Evolutionary conservation across 306 rosid genomes (phyloP), one percentile per base, ranked within the genome.

Genomic region (Cicer arietinum): DNA sequence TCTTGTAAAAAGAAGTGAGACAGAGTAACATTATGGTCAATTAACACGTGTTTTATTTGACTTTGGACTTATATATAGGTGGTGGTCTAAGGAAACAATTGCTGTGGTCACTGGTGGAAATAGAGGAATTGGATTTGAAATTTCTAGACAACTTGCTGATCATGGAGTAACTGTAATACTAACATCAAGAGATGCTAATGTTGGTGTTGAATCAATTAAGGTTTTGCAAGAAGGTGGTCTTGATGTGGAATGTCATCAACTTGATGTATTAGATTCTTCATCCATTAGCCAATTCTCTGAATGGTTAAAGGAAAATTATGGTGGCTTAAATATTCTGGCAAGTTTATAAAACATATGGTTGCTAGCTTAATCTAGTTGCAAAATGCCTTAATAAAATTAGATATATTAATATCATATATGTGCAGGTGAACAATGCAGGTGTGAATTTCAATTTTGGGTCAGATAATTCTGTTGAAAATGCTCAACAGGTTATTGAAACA

Each of bases 51-150:
- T 65, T 39, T 52, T 7, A 17, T 71, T 6, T 58, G n/a, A 41
- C 37, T 12, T 12, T 59, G 50, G 45, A 12, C 2, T 71, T 50
- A 16, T 47, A 9, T 74, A 93, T 72, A 93, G 98, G 88, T 93
- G 98, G 98, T 93, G 98, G 98, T 89, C 94, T 9, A 84, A 90
- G 68, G 96, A 93, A 74, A 91, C 94, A 63, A 66, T 93, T 76
- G 96, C 91, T 0, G 97, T 91, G 83, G 94, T 91, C 11, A 91
- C 96, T 0, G 98, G 97, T 76, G 94, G 94, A 41, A 93, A 91
- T 45, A 87, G 98, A 83, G 98, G 98, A 53, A 93, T 93, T 77
- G 98, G 98, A 30, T 93, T 89, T 72, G 98, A 93, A 84, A 86
- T 88, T 67, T 80, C 88, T 10, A 88, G 91, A 45, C 98, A 89